These are phyloP conservation scores for Pythium oligandrum DNA, from an alignment of 352 stramenopile species.

Conservation along the genomic window DNA sequence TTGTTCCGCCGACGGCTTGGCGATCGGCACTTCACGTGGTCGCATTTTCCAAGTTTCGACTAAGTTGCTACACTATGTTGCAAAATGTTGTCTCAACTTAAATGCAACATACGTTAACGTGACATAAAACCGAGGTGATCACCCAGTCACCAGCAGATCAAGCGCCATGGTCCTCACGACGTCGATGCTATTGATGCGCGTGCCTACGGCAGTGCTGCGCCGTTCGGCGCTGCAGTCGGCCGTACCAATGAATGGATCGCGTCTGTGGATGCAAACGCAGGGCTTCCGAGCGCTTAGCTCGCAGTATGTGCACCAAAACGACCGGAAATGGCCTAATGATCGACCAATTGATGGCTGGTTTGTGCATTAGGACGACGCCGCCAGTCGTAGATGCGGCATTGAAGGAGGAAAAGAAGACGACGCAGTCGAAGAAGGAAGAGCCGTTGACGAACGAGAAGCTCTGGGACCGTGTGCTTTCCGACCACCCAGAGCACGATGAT, in stretches of 20 bases:
- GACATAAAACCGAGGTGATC: no score
- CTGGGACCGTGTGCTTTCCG: slow-evolving; percentile 61
- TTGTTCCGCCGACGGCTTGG: slow-evolving; percentile 49
- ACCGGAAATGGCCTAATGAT: no score
- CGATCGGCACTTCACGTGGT: slow-evolving; percentile 51
- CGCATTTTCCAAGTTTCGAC: slow-evolving; percentile 4
- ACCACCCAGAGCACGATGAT: slow-evolving; percentile 47
- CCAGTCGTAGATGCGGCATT: no score
- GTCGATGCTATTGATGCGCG: no score
- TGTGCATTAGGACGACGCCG: no score
- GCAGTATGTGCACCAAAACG: slow-evolving; percentile 18
- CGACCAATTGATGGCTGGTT: no score
- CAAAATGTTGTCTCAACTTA: not conserved
- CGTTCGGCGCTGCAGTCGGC: slow-evolving; percentile 7
- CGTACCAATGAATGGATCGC: no score
- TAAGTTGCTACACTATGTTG: not conserved
- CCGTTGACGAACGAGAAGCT: slow-evolving; percentile 65
- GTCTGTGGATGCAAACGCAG: not conserved
- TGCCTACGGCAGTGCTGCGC: slow-evolving; percentile 5
- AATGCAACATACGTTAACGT: no score
- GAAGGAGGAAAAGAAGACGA: no score
- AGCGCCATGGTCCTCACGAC: no score
- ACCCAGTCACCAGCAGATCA: no score
- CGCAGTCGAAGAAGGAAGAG: slow-evolving; percentile 19
- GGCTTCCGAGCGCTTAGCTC: slow-evolving; percentile 31